These are phyloP conservation scores for Apophysomyces trapeziformis DNA, from an alignment of 371 early-diverging fungal genomes.

Conservation along the genomic window DNA sequence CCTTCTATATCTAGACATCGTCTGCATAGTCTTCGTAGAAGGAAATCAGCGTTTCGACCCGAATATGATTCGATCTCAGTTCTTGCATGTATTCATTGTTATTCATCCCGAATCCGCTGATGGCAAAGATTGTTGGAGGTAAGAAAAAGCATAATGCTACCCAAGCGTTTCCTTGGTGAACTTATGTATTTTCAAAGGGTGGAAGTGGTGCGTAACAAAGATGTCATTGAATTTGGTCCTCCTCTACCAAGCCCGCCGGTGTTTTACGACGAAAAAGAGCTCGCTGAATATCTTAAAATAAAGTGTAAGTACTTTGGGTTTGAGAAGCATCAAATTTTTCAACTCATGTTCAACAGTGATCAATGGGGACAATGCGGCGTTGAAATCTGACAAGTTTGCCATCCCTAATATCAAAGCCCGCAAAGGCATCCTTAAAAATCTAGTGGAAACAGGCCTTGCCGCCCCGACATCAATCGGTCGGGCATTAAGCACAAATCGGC, in stretches of 20 bases:
- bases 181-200: slow-evolving; percentile 38
- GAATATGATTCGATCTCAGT: slow-evolving; percentile 66
- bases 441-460: slow-evolving; percentile 42
- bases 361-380: slow-evolving; percentile 77
- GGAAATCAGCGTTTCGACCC: slow-evolving; percentile 63
- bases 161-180: not conserved
- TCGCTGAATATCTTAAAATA: slow-evolving; percentile 63
- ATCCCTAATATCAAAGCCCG: slow-evolving; percentile 59
- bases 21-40: slow-evolving; percentile 75
- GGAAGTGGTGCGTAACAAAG: slow-evolving; percentile 55
- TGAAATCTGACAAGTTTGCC: slow-evolving; percentile 67
- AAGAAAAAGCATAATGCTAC: not conserved
- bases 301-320: slow-evolving; percentile 47
- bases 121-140: slow-evolving; percentile 49
- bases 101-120: slow-evolving; percentile 52
- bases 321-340: slow-evolving; percentile 7
- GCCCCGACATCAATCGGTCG: slow-evolving; percentile 10
- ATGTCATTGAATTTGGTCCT: slow-evolving; percentile 70
- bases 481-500: slow-evolving; percentile 2
- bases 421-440: slow-evolving; percentile 40
- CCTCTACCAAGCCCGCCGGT: slow-evolving; percentile 66
- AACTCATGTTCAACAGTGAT: slow-evolving; percentile 45
- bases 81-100: slow-evolving; percentile 74
- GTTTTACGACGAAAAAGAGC: slow-evolving; percentile 49
- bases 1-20: slow-evolving; percentile 58